These are phyloP conservation scores for Fulvia fulva DNA, from an alignment of 2,329 filamentous ascomycete species.

Conservation along the genomic window DNA sequence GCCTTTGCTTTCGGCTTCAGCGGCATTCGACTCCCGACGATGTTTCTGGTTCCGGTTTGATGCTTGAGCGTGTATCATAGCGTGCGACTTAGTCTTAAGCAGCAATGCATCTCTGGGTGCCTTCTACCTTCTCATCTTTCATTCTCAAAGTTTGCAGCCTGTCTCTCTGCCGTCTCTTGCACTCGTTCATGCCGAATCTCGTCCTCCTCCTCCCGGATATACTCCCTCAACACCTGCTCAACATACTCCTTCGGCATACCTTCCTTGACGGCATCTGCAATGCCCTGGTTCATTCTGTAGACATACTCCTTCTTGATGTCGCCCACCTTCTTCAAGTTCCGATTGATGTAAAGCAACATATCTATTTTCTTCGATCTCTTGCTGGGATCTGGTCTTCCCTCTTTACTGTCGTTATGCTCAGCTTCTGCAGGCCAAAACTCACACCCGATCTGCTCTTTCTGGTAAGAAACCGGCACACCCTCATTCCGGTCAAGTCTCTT, in stretches of 20 bases:
- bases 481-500: slow-evolving; percentile 53
- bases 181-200: slow-evolving; percentile 19
- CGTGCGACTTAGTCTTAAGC: not conserved
- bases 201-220: slow-evolving; percentile 38
- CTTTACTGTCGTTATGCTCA: not conserved
- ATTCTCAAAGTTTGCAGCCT: slow-evolving; percentile 34
- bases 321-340: slow-evolving; percentile 37
- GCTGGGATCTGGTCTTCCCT: slow-evolving; percentile 23
- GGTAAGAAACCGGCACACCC: slow-evolving; percentile 60
- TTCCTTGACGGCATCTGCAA: slow-evolving; percentile 53
- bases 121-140: slow-evolving; percentile 6
- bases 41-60: too few relatives aligned
- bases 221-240: slow-evolving; percentile 51
- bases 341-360: slow-evolving; percentile 61
- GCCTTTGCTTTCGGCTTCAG: too few relatives aligned
- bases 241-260: slow-evolving; percentile 57
- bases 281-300: slow-evolving; percentile 59
- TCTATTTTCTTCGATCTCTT: slow-evolving; percentile 22
- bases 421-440: slow-evolving; percentile 38
- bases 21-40: too few relatives aligned
- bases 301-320: slow-evolving; percentile 56
- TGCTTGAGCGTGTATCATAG: too few relatives aligned
- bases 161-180: slow-evolving; percentile 34
- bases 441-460: slow-evolving; percentile 49
- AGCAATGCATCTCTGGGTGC: not conserved